These are phyloP conservation scores for Begonia loranthoides DNA, from an alignment of 306 rosid genomes.

Conservation along the genomic window DNA sequence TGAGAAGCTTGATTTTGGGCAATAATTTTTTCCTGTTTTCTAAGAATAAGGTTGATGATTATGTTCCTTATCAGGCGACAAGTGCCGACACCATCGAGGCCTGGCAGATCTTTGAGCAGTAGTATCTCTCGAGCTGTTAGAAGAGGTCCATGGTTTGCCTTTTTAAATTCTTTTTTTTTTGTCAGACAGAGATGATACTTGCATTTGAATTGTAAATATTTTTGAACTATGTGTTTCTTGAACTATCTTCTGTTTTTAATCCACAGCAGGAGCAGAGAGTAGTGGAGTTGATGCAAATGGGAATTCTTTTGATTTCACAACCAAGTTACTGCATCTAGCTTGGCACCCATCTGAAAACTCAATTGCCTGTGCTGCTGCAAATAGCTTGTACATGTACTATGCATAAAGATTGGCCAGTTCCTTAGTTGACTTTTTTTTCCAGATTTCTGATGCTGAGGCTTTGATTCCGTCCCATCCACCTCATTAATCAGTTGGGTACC, in stretches of 20 bases:
- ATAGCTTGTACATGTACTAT: conserved; percentile 99
- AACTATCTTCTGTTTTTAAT: too few relatives aligned
- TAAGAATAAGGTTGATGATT: not conserved
- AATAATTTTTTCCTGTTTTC: conserved; percentile 6
- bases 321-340: conserved; percentile 95
- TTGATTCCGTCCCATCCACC: conserved; percentile 37
- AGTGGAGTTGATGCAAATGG: conserved; percentile 85
- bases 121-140: conserved; percentile 89
- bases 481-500: conserved; percentile 16
- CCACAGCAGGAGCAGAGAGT: conserved; percentile 74
- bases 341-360: conserved; percentile 97
- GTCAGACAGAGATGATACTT: conserved; percentile 2
- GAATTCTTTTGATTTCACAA: conserved; percentile 79
- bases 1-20: not conserved
- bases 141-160: conserved; percentile 47
- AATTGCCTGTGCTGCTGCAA: conserved; percentile 98
- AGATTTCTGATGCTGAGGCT: conserved; percentile 57
- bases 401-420: conserved; percentile 41
- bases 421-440: conserved; percentile 31
- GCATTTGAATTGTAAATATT: not conserved
- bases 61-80: conserved; percentile 54
- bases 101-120: conserved; percentile 85
- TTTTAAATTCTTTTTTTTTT: not conserved
- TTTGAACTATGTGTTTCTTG: too few relatives aligned
- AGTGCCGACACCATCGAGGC: conserved; percentile 88